A percentile compares a stretch with the other conserved stretches of the same genome.
Conservation (phyloP, 176 grass and related monocot genomes). For the Bolboschoenus planiculmis region DNA sequence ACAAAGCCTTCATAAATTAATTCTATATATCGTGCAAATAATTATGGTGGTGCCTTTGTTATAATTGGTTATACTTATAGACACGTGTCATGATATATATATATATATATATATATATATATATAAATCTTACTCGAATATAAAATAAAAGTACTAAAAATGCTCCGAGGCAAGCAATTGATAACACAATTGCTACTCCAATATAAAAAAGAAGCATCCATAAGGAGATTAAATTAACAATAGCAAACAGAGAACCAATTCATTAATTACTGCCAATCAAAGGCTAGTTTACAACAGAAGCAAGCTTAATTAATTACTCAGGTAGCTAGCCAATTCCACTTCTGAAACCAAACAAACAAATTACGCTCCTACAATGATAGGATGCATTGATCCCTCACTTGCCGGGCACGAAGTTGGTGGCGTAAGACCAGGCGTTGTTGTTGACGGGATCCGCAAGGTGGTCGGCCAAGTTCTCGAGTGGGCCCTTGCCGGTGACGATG, state of each 20-base stretch:
- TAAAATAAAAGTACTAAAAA: too few relatives aligned
- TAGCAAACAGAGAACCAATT: slow-evolving; percentile 1
- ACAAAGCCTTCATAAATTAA: too few relatives aligned
- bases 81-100: too few relatives aligned
- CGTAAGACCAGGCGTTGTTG: slow-evolving; percentile 94
- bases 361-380: neutral
- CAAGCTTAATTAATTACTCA: neutral
- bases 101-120: too few relatives aligned
- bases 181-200: too few relatives aligned
- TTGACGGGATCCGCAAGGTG: slow-evolving; percentile 88
- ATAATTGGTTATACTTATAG: too few relatives aligned
- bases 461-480: slow-evolving; percentile 85
- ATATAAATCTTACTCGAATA: too few relatives aligned
- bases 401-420: slow-evolving; percentile 96
- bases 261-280: neutral
- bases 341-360: neutral
- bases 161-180: too few relatives aligned
- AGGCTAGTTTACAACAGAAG: slow-evolving; percentile 17
- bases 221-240: neutral
- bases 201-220: too few relatives aligned
- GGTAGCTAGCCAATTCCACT: neutral
- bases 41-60: too few relatives aligned
- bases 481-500: slow-evolving; percentile 89
- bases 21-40: too few relatives aligned
- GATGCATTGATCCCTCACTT: slow-evolving; percentile 30